Evolutionary conservation across 345 rosid species (phyloP).

Genomic region (Gossypium australe): DNA sequence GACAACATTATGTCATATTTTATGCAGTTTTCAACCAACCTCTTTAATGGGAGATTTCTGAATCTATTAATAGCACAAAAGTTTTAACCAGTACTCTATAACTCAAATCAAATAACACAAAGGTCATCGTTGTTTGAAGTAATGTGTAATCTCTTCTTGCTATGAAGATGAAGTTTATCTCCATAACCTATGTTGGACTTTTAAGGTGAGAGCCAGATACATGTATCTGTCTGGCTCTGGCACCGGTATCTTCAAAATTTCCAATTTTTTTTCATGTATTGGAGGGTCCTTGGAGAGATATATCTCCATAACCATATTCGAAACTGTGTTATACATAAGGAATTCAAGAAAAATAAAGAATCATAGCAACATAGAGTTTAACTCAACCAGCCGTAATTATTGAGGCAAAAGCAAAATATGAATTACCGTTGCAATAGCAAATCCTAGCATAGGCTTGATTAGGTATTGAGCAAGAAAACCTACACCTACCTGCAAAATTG

Average conservation of each 20-base stretch:
- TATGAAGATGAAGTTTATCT: neutral
- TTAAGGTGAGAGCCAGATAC: neutral
- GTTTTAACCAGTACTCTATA: too few species aligned
- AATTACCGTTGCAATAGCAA: slow-evolving; percentile 70
- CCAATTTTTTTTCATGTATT: neutral
- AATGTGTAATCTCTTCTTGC: neutral
- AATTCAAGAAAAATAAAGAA: too few species aligned
- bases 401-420: neutral
- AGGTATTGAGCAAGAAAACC: slow-evolving; percentile 88
- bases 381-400: slow-evolving; percentile 5
- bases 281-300: neutral
- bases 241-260: neutral
- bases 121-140: neutral
- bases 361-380: neutral
- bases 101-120: neutral
- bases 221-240: neutral
- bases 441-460: slow-evolving; percentile 86
- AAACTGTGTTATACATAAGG: neutral
- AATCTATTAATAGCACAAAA: neutral
- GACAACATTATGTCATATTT: neutral
- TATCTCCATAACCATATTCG: neutral
- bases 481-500: slow-evolving; percentile 75
- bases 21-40: neutral
- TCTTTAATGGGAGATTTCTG: neutral
- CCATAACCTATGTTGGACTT: neutral